Conservation (phyloP, 257 asterid genomes). For the Forsythia suspensa region DNA sequence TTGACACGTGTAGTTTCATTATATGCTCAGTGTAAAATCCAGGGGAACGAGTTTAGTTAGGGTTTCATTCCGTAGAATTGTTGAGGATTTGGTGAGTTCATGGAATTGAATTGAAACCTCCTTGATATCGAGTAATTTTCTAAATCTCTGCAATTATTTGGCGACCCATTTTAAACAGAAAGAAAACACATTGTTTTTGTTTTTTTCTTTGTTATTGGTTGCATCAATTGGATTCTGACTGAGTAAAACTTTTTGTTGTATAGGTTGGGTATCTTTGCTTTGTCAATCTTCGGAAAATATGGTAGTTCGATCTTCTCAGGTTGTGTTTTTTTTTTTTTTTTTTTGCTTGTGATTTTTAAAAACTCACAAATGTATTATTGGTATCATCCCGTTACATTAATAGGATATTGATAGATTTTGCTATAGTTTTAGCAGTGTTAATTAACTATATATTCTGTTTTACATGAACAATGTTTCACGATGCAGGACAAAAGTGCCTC, state of each 20-base stretch:
- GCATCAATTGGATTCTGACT: conserved; percentile 15
- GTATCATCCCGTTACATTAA: not conserved
- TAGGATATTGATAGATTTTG: conserved; percentile 2
- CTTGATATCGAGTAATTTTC: not conserved
- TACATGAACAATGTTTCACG: not conserved
- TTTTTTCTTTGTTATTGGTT: not conserved
- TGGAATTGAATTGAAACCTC: not conserved
- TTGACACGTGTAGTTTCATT: not conserved
- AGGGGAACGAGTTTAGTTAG: not conserved
- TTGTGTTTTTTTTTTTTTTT: not conserved
- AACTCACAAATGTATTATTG: not conserved
- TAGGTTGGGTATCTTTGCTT: conserved; percentile 27
- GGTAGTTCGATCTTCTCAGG: conserved; percentile 22
- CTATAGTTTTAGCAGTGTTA: not conserved
- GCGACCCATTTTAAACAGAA: not conserved
- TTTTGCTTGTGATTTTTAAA: not conserved
- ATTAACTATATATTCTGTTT: not conserved
- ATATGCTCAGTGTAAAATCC: conserved; percentile 1
- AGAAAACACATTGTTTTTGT: not conserved
- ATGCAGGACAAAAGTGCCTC: conserved; percentile 31
- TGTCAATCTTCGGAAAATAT: conserved; percentile 23
- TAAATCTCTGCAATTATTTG: not conserved
- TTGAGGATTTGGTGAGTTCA: not conserved
- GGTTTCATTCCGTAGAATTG: not conserved
- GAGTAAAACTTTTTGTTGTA: conserved; percentile 12